Evolutionary conservation across 305 asterid genomes (phyloP).

Genomic region (Fraxinus nigra): DNA sequence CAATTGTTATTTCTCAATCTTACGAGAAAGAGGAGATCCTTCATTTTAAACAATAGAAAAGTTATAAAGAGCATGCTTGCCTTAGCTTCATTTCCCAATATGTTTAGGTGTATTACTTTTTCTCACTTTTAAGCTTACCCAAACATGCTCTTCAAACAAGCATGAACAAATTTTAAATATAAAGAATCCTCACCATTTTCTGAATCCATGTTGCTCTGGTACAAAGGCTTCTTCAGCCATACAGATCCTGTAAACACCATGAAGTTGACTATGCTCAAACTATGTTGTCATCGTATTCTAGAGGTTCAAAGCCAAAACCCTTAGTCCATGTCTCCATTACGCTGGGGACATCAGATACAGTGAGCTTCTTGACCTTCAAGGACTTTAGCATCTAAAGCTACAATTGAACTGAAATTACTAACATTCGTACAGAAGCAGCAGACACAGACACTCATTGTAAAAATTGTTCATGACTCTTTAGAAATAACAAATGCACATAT

Average conservation of each 20-base stretch:
- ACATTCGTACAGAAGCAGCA: neutral
- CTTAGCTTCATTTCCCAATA: neutral
- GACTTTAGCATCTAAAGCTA: constrained; percentile 64
- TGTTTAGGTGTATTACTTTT: neutral
- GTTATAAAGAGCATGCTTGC: neutral
- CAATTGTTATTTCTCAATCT: neutral
- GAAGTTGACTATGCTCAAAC: constrained; percentile 60
- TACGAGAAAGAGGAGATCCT: neutral
- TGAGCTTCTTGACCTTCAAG: constrained; percentile 73
- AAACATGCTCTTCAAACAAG: neutral
- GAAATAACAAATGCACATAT: neutral
- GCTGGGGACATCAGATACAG: constrained; percentile 78
- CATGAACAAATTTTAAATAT: neutral
- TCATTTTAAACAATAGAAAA: neutral
- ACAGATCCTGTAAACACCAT: constrained; percentile 92
- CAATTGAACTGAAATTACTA: constrained; percentile 23
- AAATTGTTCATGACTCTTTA: neutral
- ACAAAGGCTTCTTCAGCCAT: constrained; percentile 71
- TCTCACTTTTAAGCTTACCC: neutral
- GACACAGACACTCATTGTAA: neutral
- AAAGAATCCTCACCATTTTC: constrained; percentile 35
- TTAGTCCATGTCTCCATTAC: constrained; percentile 82
- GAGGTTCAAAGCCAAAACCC: constrained; percentile 72
- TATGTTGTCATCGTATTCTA: constrained; percentile 65
- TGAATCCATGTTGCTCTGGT: constrained; percentile 24